Evolutionary conservation across 2,329 filamentous ascomycete genomes (phyloP).

Genomic region (Clarireedia homoeocarpa): DNA sequence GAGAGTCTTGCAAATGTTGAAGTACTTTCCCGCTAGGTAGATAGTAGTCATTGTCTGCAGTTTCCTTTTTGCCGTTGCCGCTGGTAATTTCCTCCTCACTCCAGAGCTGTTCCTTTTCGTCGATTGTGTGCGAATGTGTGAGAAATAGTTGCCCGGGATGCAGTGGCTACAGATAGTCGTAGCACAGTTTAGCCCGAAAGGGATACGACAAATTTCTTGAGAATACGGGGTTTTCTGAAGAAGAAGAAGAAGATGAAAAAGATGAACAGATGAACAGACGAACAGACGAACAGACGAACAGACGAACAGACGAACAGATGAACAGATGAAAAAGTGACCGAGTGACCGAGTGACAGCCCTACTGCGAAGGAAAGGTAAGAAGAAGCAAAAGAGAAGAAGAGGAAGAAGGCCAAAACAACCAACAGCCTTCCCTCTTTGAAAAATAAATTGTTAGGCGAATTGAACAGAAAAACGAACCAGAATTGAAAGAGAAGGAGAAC

Average conservation of each 20-base stretch:
- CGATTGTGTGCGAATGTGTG: too few relatives aligned
- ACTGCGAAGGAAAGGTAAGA: too few relatives aligned
- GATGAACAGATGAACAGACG: neutral
- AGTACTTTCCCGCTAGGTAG: too few relatives aligned
- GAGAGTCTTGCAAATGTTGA: too few relatives aligned
- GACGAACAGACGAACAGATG: neutral
- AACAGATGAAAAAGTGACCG: neutral
- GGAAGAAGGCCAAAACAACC: neutral
- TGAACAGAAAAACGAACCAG: neutral
- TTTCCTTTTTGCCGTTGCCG: neutral
- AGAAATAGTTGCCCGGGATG: neutral
- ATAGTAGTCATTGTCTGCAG: conserved; percentile 1
- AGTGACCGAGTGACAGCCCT: neutral
- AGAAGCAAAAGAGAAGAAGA: neutral
- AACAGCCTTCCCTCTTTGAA: neutral
- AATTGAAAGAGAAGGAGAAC: neutral
- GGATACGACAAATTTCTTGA: neutral
- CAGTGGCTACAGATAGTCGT: too few relatives aligned
- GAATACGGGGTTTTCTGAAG: neutral
- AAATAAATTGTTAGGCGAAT: too few relatives aligned
- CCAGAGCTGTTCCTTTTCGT: too few relatives aligned
- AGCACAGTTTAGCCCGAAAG: too few relatives aligned
- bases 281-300: neutral
- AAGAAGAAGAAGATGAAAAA: neutral
- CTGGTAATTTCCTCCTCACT: conserved; percentile 1